Percentiles rank a stretch among this genome's conserved stretches.
phyloP scores from a whole-genome alignment of 768 basidiomycete genomes.

The Suillus plorans region DNA sequence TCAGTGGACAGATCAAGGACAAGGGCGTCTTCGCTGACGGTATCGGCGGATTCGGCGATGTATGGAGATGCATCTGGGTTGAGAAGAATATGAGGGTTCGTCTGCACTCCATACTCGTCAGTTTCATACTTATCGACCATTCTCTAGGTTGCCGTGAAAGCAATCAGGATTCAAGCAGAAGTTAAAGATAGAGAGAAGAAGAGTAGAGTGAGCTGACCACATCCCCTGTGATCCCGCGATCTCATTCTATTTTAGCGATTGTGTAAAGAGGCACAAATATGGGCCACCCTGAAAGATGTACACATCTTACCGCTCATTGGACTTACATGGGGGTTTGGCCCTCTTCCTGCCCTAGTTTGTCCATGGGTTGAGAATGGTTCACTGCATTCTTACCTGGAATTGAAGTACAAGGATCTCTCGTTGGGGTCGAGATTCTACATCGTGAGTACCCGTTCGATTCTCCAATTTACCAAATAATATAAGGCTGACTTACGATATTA shows the following conservation, averaged over 20 bases:
- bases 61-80: slow-evolving; percentile 39
- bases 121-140: too few relatives aligned
- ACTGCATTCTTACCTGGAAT: slow-evolving; percentile 38
- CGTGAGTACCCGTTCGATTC: slow-evolving; percentile 22
- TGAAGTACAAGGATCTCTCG: slow-evolving; percentile 34
- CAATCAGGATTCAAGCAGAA: not conserved
- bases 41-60: slow-evolving; percentile 45
- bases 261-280: slow-evolving; percentile 36
- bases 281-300: slow-evolving; percentile 39
- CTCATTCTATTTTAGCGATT: slow-evolving; percentile 16
- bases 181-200: slow-evolving; percentile 2
- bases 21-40: slow-evolving; percentile 33
- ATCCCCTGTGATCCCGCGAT: not conserved
- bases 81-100: not conserved
- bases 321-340: slow-evolving; percentile 37
- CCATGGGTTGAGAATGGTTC: slow-evolving; percentile 43
- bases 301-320: slow-evolving; percentile 38
- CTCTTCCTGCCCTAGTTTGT: slow-evolving; percentile 38
- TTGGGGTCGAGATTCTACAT: slow-evolving; percentile 35
- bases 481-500: not conserved
- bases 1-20: slow-evolving; percentile 13
- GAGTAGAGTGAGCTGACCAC: not conserved
- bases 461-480: not conserved
- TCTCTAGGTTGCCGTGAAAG: slow-evolving; percentile 10
- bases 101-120: too few relatives aligned